Percentiles rank a stretch among this genome's conserved stretches.
phyloP scores from a whole-genome alignment of 169 alveolate genomes.

The Miamiensis avidus region DNA sequence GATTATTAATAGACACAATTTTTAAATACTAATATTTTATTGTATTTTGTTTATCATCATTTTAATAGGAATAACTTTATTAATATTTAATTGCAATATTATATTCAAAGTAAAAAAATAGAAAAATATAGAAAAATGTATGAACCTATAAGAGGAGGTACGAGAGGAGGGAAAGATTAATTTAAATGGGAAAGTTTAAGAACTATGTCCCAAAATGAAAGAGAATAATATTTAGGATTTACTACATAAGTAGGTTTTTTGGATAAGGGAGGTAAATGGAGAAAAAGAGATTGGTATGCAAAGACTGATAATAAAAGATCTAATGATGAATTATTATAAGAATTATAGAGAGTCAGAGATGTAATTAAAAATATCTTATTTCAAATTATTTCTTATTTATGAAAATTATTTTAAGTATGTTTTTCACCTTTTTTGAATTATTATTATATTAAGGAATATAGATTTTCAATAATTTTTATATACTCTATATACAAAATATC shows the following conservation, averaged over 20 bases:
- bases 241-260: constrained; percentile 79
- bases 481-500: constrained; percentile 30
- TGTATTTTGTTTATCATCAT: too few species aligned
- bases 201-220: constrained; percentile 74
- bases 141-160: constrained; percentile 73
- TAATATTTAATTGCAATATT: too few species aligned
- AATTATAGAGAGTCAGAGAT: constrained; percentile 51
- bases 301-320: constrained; percentile 49
- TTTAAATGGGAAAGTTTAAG: constrained; percentile 88
- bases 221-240: constrained; percentile 86
- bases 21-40: too few species aligned
- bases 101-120: too few species aligned
- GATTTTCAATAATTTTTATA: too few species aligned
- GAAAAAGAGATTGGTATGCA: constrained; percentile 82
- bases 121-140: too few species aligned
- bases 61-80: too few species aligned
- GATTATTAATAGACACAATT: too few species aligned
- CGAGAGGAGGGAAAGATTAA: constrained; percentile 86
- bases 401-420: neutral
- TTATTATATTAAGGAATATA: too few species aligned
- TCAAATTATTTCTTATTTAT: too few species aligned
- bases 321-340: constrained; percentile 50
- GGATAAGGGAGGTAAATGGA: constrained; percentile 90
- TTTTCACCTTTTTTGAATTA: neutral
- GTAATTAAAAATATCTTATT: neutral